Evolutionary conservation across 768 basidiomycete genomes (phyloP).

Genomic region (Glaciozyma antarctica): DNA sequence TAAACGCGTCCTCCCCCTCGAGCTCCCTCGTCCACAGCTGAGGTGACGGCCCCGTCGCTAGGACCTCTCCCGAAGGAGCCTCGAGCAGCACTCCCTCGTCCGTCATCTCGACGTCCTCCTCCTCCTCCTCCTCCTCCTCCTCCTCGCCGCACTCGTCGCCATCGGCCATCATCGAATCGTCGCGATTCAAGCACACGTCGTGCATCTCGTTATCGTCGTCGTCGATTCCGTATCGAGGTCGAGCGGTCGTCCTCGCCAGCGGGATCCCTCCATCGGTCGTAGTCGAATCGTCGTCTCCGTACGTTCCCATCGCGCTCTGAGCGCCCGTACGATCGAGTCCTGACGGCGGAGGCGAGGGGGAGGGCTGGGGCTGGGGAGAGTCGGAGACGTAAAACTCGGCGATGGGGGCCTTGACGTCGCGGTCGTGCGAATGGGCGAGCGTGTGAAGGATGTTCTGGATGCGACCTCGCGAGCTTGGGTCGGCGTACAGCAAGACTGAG

Average conservation of each 20-base stretch:
- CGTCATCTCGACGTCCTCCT: background rate
- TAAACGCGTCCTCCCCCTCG: constrained; percentile 10
- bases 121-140: background rate
- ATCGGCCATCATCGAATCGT: constrained; percentile 5
- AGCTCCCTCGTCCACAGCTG: constrained; percentile 1
- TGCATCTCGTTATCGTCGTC: background rate
- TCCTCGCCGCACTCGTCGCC: constrained; percentile 2
- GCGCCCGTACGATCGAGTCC: background rate
- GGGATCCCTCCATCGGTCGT: background rate
- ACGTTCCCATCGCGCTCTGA: background rate
- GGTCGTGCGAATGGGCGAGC: constrained; percentile 8
- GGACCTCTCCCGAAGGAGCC: background rate
- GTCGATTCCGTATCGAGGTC: background rate
- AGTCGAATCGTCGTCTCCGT: background rate
- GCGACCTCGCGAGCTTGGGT: background rate
- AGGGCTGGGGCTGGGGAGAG: background rate
- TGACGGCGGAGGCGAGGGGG: background rate
- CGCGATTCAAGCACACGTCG: background rate
- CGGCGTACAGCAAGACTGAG: constrained; percentile 17
- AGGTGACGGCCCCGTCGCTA: background rate
- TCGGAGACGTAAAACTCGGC: constrained; percentile 3
- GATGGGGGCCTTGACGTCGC: constrained; percentile 14
- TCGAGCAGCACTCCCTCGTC: constrained; percentile 5
- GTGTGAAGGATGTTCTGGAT: constrained; percentile 12
- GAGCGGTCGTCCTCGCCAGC: background rate